A percentile compares a stretch with the other conserved stretches of the same genome.
phyloP scores from a whole-genome alignment of 345 rosid genomes.

The Citropsis articulata region DNA sequence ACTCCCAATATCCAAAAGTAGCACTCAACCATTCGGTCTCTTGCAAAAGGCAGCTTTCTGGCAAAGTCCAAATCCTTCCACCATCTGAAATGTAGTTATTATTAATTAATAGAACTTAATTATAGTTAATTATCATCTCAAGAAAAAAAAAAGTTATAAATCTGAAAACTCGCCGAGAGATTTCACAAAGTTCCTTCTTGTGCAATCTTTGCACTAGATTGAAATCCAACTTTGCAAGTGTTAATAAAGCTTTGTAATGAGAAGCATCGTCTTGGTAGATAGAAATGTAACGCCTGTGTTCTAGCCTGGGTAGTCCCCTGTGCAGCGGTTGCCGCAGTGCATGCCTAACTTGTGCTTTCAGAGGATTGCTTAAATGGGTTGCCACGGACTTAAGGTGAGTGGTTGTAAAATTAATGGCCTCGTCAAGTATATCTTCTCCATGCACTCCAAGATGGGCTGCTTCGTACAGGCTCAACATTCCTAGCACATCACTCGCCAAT shows the following conservation, averaged over 20 bases:
- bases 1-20: not conserved
- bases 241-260: not conserved
- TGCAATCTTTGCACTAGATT: constrained; percentile 10
- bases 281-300: constrained; percentile 7
- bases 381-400: not conserved
- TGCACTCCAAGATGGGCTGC: not conserved
- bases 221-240: constrained; percentile 16
- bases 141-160: too few relatives aligned
- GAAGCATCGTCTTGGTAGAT: not conserved
- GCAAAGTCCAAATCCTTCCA: constrained; percentile 7
- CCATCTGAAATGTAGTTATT: constrained; percentile 12
- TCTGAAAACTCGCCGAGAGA: not conserved
- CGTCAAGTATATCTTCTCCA: constrained; percentile 1
- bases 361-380: not conserved
- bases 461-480: not conserved
- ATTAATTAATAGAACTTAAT: too few relatives aligned
- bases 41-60: not conserved
- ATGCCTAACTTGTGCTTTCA: not conserved
- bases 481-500: not conserved
- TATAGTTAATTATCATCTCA: too few relatives aligned
- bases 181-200: constrained; percentile 14
- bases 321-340: not conserved
- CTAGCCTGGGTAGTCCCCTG: not conserved
- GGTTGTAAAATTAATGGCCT: not conserved
- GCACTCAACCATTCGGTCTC: constrained; percentile 21